Evolutionary conservation across 1,284 basidiomycete species (phyloP), one percentile per base, ranked within the genome.

Genomic region (Mycena sp.): DNA sequence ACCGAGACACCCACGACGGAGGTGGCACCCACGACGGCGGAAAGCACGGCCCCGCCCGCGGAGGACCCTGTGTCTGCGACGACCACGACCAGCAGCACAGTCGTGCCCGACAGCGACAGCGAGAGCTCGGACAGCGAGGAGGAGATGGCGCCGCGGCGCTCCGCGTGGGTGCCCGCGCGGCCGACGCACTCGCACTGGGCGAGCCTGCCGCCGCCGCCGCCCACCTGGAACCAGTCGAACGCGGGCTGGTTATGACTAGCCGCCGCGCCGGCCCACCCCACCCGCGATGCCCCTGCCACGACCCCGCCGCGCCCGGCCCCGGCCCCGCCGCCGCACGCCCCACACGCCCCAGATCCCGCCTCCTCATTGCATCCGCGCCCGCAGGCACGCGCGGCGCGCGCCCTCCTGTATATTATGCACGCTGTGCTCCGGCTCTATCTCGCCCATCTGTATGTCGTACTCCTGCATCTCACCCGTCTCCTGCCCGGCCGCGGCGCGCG

Each of bases 151-250:
- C 51, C 40, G 26, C 41, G 19, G 37, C 29, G n/a, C n/a, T 46
- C 26, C 45, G 57, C 12, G 87, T 96, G 81, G 14, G 95, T 87
- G 43, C 85, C 82, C 54, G 83, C 80, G 32, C 81, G 80, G 2
- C 89, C 89, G 0, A 82, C 83, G 94, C 95, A 97, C 2, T 94
- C 94, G 11, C 62, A 55, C 51, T 64, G 62, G 62, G 23, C 50
- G 2, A 46, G 26, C 46, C 57, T 55, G 12, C 51, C 57, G 9
- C 62, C 62, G 17, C 46, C 52, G 21, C 14, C 30, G 10, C 9
- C 16, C 32, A 21, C 45, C 53, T 64, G 61, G 61, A 45, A 56
- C 56, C 14, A 29, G 19, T 26, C 53, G 17, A 32, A 35, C 32
- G 32, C 41, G 7, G 49, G 57, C 46, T 64, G 52, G 52, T 59